Conservation (phyloP, 805 yeast genomes). For the Ogataea philodendri region DNA sequence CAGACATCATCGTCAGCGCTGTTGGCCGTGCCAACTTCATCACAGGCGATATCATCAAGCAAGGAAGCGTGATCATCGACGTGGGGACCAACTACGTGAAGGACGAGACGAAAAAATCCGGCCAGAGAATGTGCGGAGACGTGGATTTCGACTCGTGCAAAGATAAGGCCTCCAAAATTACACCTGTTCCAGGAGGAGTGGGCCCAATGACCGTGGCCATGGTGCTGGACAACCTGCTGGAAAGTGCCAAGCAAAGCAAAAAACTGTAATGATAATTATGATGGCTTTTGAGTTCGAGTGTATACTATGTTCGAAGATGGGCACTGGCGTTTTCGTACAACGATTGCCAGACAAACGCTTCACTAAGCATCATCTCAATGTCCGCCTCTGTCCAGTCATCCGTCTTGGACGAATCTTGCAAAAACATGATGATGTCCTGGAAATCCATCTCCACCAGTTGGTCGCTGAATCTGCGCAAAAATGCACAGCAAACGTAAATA, state of each 20-base stretch:
- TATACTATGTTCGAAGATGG: constrained; percentile 48
- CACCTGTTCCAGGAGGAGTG: constrained; percentile 99
- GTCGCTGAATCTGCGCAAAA: constrained; percentile 81
- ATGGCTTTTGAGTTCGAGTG: constrained; percentile 26
- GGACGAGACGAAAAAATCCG: constrained; percentile 72
- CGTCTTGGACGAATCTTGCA: constrained; percentile 84
- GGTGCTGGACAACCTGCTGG: constrained; percentile 79
- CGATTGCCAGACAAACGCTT: constrained; percentile 96
- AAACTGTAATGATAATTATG: constrained; percentile 1
- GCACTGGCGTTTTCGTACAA: constrained; percentile 87
- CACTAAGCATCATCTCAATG: constrained; percentile 86
- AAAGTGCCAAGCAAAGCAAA: constrained; percentile 54
- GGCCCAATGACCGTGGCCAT: constrained; percentile 99
- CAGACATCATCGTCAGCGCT: constrained; percentile 91
- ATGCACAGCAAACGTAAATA: constrained; percentile 97
- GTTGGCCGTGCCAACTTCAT: constrained; percentile 84
- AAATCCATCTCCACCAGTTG: constrained; percentile 82
- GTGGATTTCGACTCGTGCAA: constrained; percentile 76
- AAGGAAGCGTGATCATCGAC: constrained; percentile 82
- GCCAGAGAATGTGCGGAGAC: constrained; percentile 89
- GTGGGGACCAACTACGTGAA: constrained; percentile 92
- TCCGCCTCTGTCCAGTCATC: constrained; percentile 82
- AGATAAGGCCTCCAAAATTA: constrained; percentile 63
- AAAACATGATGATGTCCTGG: constrained; percentile 87
- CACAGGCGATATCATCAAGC: constrained; percentile 84